Evolutionary conservation across 2,329 filamentous ascomycete species (phyloP).

Genomic region (Pyricularia grisea): DNA sequence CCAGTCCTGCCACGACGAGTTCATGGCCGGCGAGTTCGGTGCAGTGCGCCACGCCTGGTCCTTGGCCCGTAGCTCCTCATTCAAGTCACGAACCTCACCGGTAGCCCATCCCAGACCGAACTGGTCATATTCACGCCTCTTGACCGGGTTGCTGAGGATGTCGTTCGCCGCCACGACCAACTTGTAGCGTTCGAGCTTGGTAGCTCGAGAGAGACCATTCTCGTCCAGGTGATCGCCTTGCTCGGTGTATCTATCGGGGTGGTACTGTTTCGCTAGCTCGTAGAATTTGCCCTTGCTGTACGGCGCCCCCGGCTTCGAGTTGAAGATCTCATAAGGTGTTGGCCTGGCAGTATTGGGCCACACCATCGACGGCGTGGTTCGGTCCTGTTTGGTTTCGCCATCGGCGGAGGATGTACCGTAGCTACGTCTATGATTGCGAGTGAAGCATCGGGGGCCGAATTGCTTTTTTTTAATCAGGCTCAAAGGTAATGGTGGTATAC

Average conservation of each 20-base stretch:
- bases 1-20: constrained; percentile 99
- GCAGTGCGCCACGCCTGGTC: constrained; percentile 39
- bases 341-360: constrained; percentile 46
- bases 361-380: not conserved
- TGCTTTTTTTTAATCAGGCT: not conserved
- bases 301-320: constrained; percentile 41
- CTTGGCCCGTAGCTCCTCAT: constrained; percentile 25
- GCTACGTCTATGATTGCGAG: not conserved
- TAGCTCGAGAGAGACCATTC: constrained; percentile 43
- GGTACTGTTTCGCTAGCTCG: constrained; percentile 89
- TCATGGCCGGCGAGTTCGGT: constrained; percentile 44
- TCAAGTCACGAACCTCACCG: constrained; percentile 41
- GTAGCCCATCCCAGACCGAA: constrained; percentile 69
- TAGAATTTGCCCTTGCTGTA: constrained; percentile 85
- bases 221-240: constrained; percentile 26
- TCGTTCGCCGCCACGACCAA: constrained; percentile 81
- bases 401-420: not conserved
- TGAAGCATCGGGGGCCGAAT: not conserved
- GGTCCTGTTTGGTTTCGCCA: not conserved
- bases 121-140: constrained; percentile 71
- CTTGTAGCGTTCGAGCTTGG: constrained; percentile 79
- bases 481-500: not conserved
- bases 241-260: constrained; percentile 61
- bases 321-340: constrained; percentile 87
- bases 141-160: constrained; percentile 73